Evolutionary conservation across 768 basidiomycete genomes (phyloP).

Genomic region (Amanita brunnescens): DNA sequence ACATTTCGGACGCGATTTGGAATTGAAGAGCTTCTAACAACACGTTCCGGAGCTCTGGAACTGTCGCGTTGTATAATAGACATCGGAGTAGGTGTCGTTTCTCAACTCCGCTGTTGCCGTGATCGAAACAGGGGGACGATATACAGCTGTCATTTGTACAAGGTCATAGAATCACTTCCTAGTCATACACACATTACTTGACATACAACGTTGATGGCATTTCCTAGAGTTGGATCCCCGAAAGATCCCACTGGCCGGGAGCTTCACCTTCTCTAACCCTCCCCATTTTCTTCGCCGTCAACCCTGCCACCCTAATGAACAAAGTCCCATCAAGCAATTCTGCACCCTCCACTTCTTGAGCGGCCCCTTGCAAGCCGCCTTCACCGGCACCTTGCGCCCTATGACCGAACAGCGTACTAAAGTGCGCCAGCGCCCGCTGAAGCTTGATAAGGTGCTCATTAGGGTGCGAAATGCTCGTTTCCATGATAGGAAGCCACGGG

Average conservation of each 20-base stretch:
- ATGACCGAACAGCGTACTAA: constrained; percentile 33
- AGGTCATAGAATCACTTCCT: too few species aligned
- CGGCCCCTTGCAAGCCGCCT: constrained; percentile 8
- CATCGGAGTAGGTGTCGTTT: too few species aligned
- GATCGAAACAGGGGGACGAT: too few species aligned
- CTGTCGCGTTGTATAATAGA: too few species aligned
- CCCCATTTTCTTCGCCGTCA: constrained; percentile 37
- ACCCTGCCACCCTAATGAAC: constrained; percentile 48
- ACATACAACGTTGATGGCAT: too few species aligned
- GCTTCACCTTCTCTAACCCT: constrained; percentile 29
- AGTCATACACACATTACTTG: too few species aligned
- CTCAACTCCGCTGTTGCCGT: too few species aligned
- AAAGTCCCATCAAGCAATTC: constrained; percentile 54
- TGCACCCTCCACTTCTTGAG: constrained; percentile 37
- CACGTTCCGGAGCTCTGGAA: too few species aligned
- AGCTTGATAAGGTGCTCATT: constrained; percentile 41
- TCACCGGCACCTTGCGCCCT: constrained; percentile 18
- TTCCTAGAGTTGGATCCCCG: too few species aligned
- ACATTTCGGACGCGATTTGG: constrained; percentile 58
- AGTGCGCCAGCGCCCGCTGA: constrained; percentile 37
- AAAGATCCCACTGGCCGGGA: not conserved
- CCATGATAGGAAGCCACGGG: constrained; percentile 52
- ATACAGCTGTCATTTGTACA: too few species aligned
- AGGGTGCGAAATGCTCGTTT: constrained; percentile 44
- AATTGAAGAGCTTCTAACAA: too few species aligned